Percentiles rank a stretch among this genome's conserved stretches.
These are phyloP conservation scores for Austroboletus niveus DNA, from an alignment of 1,284 basidiomycete species.

Conservation along the genomic window DNA sequence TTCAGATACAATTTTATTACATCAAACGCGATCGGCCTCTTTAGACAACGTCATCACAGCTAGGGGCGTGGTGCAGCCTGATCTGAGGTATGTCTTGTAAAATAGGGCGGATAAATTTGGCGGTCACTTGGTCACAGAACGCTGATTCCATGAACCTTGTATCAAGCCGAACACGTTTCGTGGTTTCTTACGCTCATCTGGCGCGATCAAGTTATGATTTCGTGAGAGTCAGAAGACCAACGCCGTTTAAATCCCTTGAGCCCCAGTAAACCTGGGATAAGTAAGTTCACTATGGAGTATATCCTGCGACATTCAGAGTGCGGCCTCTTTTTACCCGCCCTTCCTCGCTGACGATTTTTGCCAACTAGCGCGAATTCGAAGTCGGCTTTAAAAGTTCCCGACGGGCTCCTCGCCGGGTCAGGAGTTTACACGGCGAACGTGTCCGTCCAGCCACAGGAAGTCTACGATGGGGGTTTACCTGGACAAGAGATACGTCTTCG, in stretches of 20 bases:
- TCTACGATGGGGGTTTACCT: slow-evolving; percentile 19
- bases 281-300: slow-evolving; percentile 4
- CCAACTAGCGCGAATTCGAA: background rate
- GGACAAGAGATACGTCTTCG: slow-evolving; percentile 34
- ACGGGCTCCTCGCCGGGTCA: slow-evolving; percentile 7
- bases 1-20: background rate
- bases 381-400: background rate
- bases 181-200: background rate
- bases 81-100: no score
- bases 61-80: no score
- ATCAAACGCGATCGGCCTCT: background rate
- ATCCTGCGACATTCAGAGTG: slow-evolving; percentile 4
- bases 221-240: background rate
- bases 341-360: slow-evolving; percentile 1
- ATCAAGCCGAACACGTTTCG: slow-evolving; percentile 4
- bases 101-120: no score
- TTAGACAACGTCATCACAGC: background rate
- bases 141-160: background rate
- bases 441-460: slow-evolving; percentile 11
- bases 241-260: background rate
- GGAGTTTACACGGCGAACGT: background rate
- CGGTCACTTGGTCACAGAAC: background rate
- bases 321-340: background rate
- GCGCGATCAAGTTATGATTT: no score
- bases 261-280: no score